Percentiles rank a stretch among this genome's conserved stretches.
Conservation (phyloP, 2,329 filamentous ascomycete species). For the Neocatenulostroma microsporum region DNA sequence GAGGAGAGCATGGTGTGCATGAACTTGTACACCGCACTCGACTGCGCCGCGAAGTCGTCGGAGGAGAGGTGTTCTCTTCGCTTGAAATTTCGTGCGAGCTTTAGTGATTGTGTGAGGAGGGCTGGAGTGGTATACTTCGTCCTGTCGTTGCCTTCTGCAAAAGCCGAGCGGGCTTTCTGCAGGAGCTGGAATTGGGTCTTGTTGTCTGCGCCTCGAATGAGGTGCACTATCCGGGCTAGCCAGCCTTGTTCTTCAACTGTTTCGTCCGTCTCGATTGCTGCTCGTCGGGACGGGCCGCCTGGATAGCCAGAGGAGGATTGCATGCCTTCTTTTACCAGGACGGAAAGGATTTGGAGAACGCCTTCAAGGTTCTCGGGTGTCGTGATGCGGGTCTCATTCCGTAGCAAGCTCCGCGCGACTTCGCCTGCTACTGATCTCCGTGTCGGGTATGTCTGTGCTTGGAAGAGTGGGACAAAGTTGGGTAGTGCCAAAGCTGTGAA, state of each 20-base stretch:
- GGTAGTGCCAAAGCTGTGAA: conserved; percentile 95
- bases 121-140: conserved; percentile 94
- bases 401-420: conserved; percentile 72
- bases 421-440: conserved; percentile 84
- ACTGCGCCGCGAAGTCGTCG: conserved; percentile 65
- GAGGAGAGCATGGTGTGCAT: conserved; percentile 82
- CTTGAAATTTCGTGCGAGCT: conserved; percentile 83
- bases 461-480: conserved; percentile 80
- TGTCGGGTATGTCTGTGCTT: conserved; percentile 88
- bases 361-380: conserved; percentile 76
- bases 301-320: conserved; percentile 73
- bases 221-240: conserved; percentile 85
- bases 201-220: conserved; percentile 75
- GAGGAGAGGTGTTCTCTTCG: conserved; percentile 76
- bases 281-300: conserved; percentile 64
- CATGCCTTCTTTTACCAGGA: conserved; percentile 87
- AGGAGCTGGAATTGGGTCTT: conserved; percentile 86
- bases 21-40: conserved; percentile 86
- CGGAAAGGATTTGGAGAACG: conserved; percentile 77
- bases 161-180: conserved; percentile 79
- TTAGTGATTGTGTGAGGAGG: conserved; percentile 80
- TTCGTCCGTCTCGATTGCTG: conserved; percentile 83
- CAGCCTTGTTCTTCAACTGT: conserved; percentile 97
- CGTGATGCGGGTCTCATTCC: conserved; percentile 70
- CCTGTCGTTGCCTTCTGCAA: conserved; percentile 84